Base-by-base conservation (phyloP, 495 filamentous ascomycete genomes). In the Hypoxylon intermedium region DNA sequence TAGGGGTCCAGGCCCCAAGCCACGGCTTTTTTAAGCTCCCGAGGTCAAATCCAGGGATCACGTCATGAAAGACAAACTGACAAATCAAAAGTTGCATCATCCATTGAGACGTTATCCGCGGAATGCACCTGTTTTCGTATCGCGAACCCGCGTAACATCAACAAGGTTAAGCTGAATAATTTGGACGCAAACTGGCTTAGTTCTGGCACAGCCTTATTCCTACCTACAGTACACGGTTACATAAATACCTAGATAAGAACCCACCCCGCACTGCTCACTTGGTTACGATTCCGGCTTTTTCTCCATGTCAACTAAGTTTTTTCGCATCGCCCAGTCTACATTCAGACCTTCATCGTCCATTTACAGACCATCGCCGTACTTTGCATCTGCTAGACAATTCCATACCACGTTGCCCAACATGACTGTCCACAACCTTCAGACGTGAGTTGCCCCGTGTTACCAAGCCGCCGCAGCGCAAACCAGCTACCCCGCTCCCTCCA, bases 321-420 rank as follows among this genome's bases (percentile, higher is more conserved):
- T 63, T 28, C 62, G 67, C 40, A 21, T 53, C 42, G 42, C 59
- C 24, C 60, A 60, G 50, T 60, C 68, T 34, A 44, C 62, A 12
- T 37, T 55, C 12, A 60, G 67, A 59, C 67, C 60, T 42, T 50
- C 36, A 7, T 16, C 64, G 7, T 16, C 64, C 40, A 9, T 67
- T 18, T 66, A 53, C 38, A 64, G 56, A 37, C 68, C 57, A 13
- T 57, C 52, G 59, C 68, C 52, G 59, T 66, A 69, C 13, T 58
- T 63, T 21, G 18, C 56, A 13, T n/a, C 58, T 37, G 1, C 63
- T 28, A 59, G 76, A 50, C 62, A 65, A 28, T 81, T 81, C 57
- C 74, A 74, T 15, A 70, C 75, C 37, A 76, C 67, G 16, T 63
- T 47, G 56, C 65, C 77, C 72, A 80, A 71, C 34, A 79, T 79